Percentiles rank a stretch among this genome's conserved stretches.
phyloP scores from a whole-genome alignment of 2,329 filamentous ascomycete species.

The Colletotrichum musae region DNA sequence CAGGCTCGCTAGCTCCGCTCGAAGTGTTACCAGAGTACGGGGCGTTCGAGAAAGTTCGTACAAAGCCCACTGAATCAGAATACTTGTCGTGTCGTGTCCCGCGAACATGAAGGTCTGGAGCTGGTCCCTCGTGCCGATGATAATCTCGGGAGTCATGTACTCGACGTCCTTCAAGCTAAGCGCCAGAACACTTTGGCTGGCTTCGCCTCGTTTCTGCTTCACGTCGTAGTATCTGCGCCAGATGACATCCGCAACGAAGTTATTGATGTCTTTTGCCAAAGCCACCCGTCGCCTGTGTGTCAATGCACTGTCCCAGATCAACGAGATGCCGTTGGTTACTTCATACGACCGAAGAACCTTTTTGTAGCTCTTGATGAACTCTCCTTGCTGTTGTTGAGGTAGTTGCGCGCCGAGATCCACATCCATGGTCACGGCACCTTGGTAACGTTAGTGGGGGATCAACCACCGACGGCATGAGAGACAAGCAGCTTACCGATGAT shows the following conservation, averaged over 20 bases:
- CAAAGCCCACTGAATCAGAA: constrained; percentile 53
- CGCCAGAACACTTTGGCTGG: constrained; percentile 51
- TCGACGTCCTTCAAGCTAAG: constrained; percentile 50
- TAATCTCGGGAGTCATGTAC: constrained; percentile 45
- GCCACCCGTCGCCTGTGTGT: constrained; percentile 40
- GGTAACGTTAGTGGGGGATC: constrained; percentile 4
- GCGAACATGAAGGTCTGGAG: constrained; percentile 58
- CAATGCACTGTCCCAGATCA: constrained; percentile 44
- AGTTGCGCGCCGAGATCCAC: constrained; percentile 52
- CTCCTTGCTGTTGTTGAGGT: constrained; percentile 43
- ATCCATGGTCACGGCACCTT: constrained; percentile 52
- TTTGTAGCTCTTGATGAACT: constrained; percentile 49
- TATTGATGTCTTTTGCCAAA: constrained; percentile 45
- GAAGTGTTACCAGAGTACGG: constrained; percentile 46
- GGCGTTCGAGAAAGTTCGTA: constrained; percentile 55
- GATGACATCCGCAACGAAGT: constrained; percentile 45
- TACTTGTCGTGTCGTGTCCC: constrained; percentile 58
- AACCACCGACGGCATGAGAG: rapidly evolving
- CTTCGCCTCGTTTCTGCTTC: constrained; percentile 19
- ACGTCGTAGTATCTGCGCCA: constrained; percentile 43
- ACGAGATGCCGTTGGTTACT: constrained; percentile 40
- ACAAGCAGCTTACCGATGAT: constrained; percentile 47
- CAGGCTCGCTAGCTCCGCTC: constrained; percentile 53
- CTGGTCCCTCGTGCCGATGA: constrained; percentile 53
- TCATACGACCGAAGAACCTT: constrained; percentile 45